Base-by-base conservation (phyloP, 2,329 filamentous ascomycete species). In the Neofusicoccum laricinum region DNA sequence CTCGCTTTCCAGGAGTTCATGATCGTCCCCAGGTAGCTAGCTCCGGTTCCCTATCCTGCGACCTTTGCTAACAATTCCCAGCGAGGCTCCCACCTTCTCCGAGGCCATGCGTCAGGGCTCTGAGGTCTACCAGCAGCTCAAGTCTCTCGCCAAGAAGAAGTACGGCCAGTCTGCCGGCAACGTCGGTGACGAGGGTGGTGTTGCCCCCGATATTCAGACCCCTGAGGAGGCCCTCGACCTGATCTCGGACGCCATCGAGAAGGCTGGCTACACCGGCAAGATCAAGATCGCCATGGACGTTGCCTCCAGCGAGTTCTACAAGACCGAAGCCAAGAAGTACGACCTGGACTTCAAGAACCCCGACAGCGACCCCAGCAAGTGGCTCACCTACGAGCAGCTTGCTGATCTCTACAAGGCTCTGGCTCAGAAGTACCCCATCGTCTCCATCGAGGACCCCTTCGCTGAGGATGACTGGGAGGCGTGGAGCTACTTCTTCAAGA, bases 341-440 rank as follows among this genome's bases (percentile, higher is more conserved):
- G 95, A 99, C 79, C 87, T 99, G 70, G 95, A 98, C 90, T 99
- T 98, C 92, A 98, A 99, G 92, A 99, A 99, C 89, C 94, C 95
- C 76, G 90, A 98, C 69, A 95, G 90, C 80, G 95, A 99, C 85
- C 86, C 89, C 77, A 86, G 82, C 85, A 98, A 99, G 88, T 98
- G 95, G 95, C 86, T 99, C 85, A 97, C 92, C 72, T 98, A 98
- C 83, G 92, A 98, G 86, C 86, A 99, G 85, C 90, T 99, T 68
- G 94, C 95, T 77, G 88, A 90, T 76, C 84, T 96, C 75, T 98
- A 99, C 89, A 88, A 91, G 80, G 85, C 88, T 51, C 89, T 99
- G 67, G 86, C 87, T 78, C 86, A 89, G 86, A 97, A 97, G 85
- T 99, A 99, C 86, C 94, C 95, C 76, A 99, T 99, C 77, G 92